Conservation (phyloP, 2,329 filamentous ascomycete genomes). For the Cladosporium sphaerospermum region DNA sequence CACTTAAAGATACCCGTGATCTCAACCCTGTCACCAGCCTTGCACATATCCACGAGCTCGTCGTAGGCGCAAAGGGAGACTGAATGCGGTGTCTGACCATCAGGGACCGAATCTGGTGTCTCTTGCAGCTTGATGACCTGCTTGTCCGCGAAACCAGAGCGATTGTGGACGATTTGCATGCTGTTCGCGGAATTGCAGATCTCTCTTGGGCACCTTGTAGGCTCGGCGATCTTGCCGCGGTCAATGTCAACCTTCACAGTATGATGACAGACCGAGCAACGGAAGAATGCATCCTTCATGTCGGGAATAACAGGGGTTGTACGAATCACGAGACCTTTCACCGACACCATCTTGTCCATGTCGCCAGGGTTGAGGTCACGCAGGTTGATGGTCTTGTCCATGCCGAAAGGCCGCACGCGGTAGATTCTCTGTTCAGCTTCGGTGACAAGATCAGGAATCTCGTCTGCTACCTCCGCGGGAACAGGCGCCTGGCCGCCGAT, state of each 20-base stretch:
- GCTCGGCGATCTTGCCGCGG: slow-evolving; percentile 91
- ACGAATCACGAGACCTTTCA: slow-evolving; percentile 94
- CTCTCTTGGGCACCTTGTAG: slow-evolving; percentile 77
- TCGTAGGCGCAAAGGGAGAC: slow-evolving; percentile 96
- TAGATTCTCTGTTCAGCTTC: slow-evolving; percentile 77
- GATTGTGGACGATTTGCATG: slow-evolving; percentile 97
- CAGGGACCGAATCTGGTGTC: slow-evolving; percentile 87
- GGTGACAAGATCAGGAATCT: slow-evolving; percentile 63
- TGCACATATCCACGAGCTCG: slow-evolving; percentile 94
- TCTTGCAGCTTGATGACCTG: slow-evolving; percentile 98
- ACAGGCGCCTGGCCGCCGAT: slow-evolving; percentile 28
- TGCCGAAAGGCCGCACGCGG: slow-evolving; percentile 80
- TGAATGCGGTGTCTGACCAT: slow-evolving; percentile 94
- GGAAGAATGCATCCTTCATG: slow-evolving; percentile 98
- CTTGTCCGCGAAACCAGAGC: slow-evolving; percentile 91
- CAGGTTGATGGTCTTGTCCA: slow-evolving; percentile 83
- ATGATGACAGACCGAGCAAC: slow-evolving; percentile 87
- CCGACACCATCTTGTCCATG: slow-evolving; percentile 90
- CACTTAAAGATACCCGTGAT: slow-evolving; percentile 96
- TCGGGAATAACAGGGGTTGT: slow-evolving; percentile 95
- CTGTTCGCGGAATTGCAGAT: slow-evolving; percentile 83
- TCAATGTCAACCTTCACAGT: slow-evolving; percentile 87
- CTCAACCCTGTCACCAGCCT: slow-evolving; percentile 91
- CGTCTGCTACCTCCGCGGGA: slow-evolving; percentile 37
- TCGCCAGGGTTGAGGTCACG: slow-evolving; percentile 91